Evolutionary conservation across 768 basidiomycete genomes (phyloP).

Genomic region (Xanthoconium purpureum): DNA sequence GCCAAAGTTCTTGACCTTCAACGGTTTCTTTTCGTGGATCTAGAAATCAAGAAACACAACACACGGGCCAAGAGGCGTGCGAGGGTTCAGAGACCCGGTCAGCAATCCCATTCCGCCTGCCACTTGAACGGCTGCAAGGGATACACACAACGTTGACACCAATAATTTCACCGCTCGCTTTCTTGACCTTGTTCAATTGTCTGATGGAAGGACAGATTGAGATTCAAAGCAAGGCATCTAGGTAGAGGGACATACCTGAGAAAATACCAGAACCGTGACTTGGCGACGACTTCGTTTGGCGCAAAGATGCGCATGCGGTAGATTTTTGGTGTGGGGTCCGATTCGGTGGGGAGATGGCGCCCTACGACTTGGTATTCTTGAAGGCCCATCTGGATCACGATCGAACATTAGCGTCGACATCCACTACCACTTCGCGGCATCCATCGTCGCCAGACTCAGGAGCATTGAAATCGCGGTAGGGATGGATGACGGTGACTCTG

Average conservation of each 20-base stretch:
- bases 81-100: constrained; percentile 30
- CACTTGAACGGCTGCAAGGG: constrained; percentile 76
- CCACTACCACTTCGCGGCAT: constrained; percentile 22
- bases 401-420: constrained; percentile 17
- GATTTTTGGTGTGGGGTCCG: constrained; percentile 94
- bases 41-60: constrained; percentile 38
- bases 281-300: constrained; percentile 97
- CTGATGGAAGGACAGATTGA: constrained; percentile 36
- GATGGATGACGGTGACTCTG: not conserved
- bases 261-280: constrained; percentile 99
- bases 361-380: constrained; percentile 97
- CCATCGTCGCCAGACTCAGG: constrained; percentile 26
- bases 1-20: constrained; percentile 99
- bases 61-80: constrained; percentile 2
- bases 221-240: not conserved
- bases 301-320: constrained; percentile 99
- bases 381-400: constrained; percentile 61
- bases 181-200: constrained; percentile 99
- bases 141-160: constrained; percentile 95
- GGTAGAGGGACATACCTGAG: constrained; percentile 55
- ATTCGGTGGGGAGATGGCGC: constrained; percentile 92
- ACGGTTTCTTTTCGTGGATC: constrained; percentile 97
- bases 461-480: not conserved
- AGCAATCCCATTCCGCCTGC: constrained; percentile 77
- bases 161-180: constrained; percentile 98